Conservation (phyloP, 108 stramenopile species). For the Mediolabrus comicus region DNA sequence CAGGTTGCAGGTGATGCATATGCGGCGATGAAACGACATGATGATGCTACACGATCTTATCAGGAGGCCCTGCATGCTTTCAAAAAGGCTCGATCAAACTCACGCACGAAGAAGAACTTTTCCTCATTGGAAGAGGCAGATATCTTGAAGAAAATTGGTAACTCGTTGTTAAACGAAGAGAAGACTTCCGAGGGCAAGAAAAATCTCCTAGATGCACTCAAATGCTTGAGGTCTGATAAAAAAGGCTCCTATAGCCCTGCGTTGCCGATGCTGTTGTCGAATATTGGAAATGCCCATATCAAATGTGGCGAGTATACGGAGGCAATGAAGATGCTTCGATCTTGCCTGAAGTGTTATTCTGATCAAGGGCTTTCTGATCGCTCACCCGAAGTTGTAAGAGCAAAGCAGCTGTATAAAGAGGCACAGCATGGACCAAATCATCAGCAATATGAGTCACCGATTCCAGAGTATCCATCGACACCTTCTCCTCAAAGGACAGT, state of each 20-base stretch:
- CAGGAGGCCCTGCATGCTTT: conserved; percentile 31
- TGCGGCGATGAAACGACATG: conserved; percentile 7
- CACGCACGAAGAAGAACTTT: not conserved
- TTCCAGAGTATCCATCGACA: not conserved
- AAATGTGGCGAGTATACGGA: conserved; percentile 17
- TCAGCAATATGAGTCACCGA: not conserved
- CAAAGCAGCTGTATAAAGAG: conserved; percentile 18
- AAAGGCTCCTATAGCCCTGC: conserved; percentile 7
- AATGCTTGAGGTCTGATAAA: conserved; percentile 14
- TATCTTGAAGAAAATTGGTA: conserved; percentile 26
- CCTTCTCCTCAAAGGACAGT: not conserved
- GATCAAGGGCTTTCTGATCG: conserved; percentile 34
- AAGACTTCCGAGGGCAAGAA: conserved; percentile 25
- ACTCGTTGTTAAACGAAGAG: conserved; percentile 19
- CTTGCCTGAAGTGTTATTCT: conserved; percentile 30
- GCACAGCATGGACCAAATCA: conserved; percentile 1
- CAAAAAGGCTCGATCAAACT: not conserved
- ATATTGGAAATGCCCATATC: conserved; percentile 30
- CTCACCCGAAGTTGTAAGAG: conserved; percentile 22
- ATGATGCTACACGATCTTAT: conserved; percentile 37
- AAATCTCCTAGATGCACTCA: conserved; percentile 26
- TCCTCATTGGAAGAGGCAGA: conserved; percentile 16
- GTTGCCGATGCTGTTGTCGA: conserved; percentile 19
- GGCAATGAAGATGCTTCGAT: conserved; percentile 29
- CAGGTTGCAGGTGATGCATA: conserved; percentile 35